Conservation (phyloP, 805 yeast genomes). For the Metschnikowia gelsemii region DNA sequence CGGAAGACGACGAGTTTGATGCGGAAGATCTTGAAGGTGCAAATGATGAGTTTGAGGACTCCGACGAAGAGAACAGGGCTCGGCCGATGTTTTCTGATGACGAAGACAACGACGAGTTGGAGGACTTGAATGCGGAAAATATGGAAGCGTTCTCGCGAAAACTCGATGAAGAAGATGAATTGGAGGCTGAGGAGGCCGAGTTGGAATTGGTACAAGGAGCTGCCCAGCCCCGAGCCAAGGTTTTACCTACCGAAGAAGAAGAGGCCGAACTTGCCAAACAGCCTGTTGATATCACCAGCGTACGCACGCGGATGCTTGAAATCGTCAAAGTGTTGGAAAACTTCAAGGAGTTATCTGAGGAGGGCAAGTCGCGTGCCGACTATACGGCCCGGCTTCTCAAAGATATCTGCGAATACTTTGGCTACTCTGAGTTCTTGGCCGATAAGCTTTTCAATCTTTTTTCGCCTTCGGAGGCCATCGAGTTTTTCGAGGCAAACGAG, state of each 20-base stretch:
- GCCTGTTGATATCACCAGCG: slow-evolving; percentile 74
- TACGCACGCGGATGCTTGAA: slow-evolving; percentile 93
- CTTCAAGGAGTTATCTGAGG: slow-evolving; percentile 78
- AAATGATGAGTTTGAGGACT: slow-evolving; percentile 37
- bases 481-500: slow-evolving; percentile 97
- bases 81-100: slow-evolving; percentile 84
- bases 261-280: slow-evolving; percentile 51
- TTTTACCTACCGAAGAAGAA: slow-evolving; percentile 70
- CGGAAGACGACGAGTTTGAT: slow-evolving; percentile 48
- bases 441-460: slow-evolving; percentile 90
- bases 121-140: slow-evolving; percentile 72
- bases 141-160: slow-evolving; percentile 75
- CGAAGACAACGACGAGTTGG: slow-evolving; percentile 52
- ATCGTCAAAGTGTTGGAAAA: slow-evolving; percentile 91
- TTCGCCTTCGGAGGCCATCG: slow-evolving; percentile 95
- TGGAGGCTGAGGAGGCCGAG: slow-evolving; percentile 48
- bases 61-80: slow-evolving; percentile 59
- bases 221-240: slow-evolving; percentile 69
- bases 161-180: slow-evolving; percentile 58
- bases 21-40: slow-evolving; percentile 27
- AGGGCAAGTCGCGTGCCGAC: slow-evolving; percentile 82
- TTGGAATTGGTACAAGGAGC: slow-evolving; percentile 52
- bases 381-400: slow-evolving; percentile 73
- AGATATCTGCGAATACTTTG: slow-evolving; percentile 92
- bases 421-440: slow-evolving; percentile 88